phyloP scores from a whole-genome alignment of 164 flowering plant genomes.

The Vitis cinerea region DNA sequence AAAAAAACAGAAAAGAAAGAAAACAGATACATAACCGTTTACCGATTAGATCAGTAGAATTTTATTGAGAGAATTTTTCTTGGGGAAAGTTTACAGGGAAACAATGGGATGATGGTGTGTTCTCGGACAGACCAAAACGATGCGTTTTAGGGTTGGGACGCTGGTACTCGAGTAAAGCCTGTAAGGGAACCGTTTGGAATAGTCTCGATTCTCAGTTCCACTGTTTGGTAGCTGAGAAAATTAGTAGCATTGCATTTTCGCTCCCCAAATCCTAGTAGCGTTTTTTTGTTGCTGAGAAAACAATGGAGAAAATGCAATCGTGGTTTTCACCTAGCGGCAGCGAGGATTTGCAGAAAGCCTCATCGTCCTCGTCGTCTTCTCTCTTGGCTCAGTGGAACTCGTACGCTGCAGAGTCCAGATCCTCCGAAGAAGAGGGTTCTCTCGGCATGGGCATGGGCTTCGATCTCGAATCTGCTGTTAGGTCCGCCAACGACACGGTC shows the following conservation, averaged over 20 bases:
- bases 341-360: conserved; percentile 16
- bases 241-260: neutral
- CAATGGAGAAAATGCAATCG: conserved; percentile 29
- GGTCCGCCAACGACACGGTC: conserved; percentile 68
- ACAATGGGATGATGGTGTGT: too few species aligned
- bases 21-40: too few species aligned
- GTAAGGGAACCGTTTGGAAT: too few species aligned
- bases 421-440: conserved; percentile 26
- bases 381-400: conserved; percentile 75
- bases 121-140: too few species aligned
- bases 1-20: too few species aligned
- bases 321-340: conserved; percentile 48
- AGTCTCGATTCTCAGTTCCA: too few species aligned
- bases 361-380: conserved; percentile 36
- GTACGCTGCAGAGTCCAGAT: conserved; percentile 43
- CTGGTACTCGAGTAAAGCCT: too few species aligned
- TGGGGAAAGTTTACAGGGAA: too few species aligned
- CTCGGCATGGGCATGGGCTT: conserved; percentile 38
- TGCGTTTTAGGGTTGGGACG: too few species aligned
- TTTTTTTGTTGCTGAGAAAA: neutral
- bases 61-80: too few species aligned
- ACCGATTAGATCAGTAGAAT: too few species aligned
- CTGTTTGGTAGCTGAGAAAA: too few species aligned
- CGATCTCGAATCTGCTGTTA: conserved; percentile 63
- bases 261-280: neutral